Percentiles rank a stretch among this genome's conserved stretches.
phyloP scores from a whole-genome alignment of 1,284 basidiomycete genomes.

The Lentinula novae-zelandiae region DNA sequence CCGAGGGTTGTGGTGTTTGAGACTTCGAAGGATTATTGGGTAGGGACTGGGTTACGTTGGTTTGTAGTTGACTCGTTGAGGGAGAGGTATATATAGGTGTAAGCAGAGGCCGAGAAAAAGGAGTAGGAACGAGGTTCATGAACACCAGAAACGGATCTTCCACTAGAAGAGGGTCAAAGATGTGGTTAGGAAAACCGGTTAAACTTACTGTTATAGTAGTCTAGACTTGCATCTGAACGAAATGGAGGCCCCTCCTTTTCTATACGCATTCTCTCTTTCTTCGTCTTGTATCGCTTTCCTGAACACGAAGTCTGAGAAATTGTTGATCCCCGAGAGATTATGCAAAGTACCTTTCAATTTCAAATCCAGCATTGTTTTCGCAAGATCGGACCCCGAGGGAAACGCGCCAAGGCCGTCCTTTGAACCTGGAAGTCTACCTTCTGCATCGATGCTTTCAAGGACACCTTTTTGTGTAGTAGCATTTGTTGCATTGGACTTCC shows the following conservation, averaged over 20 bases:
- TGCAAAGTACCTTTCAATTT: slow-evolving; percentile 64
- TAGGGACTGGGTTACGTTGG: slow-evolving; percentile 16
- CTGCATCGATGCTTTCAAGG: slow-evolving; percentile 58
- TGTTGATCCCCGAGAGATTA: background rate
- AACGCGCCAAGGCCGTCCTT: slow-evolving; percentile 71
- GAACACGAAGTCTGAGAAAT: background rate
- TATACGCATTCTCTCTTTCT: slow-evolving; percentile 70
- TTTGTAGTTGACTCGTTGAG: slow-evolving; percentile 10
- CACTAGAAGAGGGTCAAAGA: slow-evolving; percentile 40
- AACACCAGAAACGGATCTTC: slow-evolving; percentile 74
- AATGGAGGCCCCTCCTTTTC: slow-evolving; percentile 70
- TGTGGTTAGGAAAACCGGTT: slow-evolving; percentile 6
- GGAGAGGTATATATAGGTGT: slow-evolving; percentile 51
- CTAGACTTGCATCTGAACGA: slow-evolving; percentile 65
- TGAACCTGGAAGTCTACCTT: slow-evolving; percentile 68
- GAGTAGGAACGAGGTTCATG: slow-evolving; percentile 58
- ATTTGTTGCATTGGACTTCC: slow-evolving; percentile 26
- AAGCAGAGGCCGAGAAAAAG: slow-evolving; percentile 47
- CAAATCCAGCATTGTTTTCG: slow-evolving; percentile 61
- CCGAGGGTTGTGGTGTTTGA: slow-evolving; percentile 21
- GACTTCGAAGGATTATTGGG: slow-evolving; percentile 16
- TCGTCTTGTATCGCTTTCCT: slow-evolving; percentile 76
- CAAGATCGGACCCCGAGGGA: slow-evolving; percentile 64
- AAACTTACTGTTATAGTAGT: slow-evolving; percentile 63
- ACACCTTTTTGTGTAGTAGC: slow-evolving; percentile 24